Evolutionary conservation across 1,284 basidiomycete genomes (phyloP).

Genomic region (Malassezia vespertilionis): DNA sequence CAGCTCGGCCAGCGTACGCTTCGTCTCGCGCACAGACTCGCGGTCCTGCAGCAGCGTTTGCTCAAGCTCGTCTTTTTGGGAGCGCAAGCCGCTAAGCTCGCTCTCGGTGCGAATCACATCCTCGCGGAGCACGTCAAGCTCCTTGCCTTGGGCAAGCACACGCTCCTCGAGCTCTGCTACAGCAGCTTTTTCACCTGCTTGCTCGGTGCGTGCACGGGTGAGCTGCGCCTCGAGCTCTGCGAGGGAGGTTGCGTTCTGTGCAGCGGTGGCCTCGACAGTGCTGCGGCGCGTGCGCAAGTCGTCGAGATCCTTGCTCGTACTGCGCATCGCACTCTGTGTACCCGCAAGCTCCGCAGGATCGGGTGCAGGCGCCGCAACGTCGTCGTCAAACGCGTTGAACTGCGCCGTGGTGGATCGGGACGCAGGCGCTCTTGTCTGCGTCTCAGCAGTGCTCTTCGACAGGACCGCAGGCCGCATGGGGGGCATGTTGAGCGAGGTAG

Average conservation of each 20-base stretch:
- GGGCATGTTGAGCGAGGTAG: no score
- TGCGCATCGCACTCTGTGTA: slow-evolving; percentile 21
- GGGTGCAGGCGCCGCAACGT: slow-evolving; percentile 4
- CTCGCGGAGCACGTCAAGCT: slow-evolving; percentile 64
- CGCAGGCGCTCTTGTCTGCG: not conserved
- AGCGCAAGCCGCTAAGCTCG: slow-evolving; percentile 73
- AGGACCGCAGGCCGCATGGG: not conserved
- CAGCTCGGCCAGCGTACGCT: slow-evolving; percentile 70
- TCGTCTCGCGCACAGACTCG: slow-evolving; percentile 78
- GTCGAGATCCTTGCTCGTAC: slow-evolving; percentile 30
- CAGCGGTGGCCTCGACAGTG: slow-evolving; percentile 22
- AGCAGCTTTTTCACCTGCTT: slow-evolving; percentile 70
- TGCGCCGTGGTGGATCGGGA: not conserved
- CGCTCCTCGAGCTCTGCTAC: slow-evolving; percentile 65
- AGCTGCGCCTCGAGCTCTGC: slow-evolving; percentile 43
- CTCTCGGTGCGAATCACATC: slow-evolving; percentile 83
- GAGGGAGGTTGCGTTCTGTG: slow-evolving; percentile 24
- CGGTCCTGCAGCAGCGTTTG: slow-evolving; percentile 78
- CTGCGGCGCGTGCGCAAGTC: slow-evolving; percentile 26
- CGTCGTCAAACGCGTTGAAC: slow-evolving; percentile 15
- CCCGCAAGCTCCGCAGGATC: not conserved
- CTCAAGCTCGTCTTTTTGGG: slow-evolving; percentile 87
- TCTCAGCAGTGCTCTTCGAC: not conserved
- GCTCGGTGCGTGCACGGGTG: slow-evolving; percentile 55
- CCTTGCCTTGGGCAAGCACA: slow-evolving; percentile 59